phyloP scores from a whole-genome alignment of 2,329 filamentous ascomycete species.

The Cyphellophora europaea region DNA sequence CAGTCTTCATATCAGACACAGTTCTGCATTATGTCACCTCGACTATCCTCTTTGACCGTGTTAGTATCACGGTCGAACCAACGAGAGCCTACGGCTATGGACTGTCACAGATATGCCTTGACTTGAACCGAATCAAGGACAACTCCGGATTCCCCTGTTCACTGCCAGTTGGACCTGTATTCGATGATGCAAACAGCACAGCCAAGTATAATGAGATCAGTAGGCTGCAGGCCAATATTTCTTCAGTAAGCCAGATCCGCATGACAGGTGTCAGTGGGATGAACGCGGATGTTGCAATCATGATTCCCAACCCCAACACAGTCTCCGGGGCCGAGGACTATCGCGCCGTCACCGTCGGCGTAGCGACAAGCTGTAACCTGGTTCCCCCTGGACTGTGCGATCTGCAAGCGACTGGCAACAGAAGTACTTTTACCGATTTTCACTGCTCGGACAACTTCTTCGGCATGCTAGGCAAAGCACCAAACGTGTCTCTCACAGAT shows the following conservation, averaged over 20 bases:
- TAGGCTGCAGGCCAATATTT: slow-evolving; percentile 11
- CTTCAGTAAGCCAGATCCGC: slow-evolving; percentile 10
- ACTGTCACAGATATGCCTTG: slow-evolving; percentile 10
- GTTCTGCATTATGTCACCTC: slow-evolving; percentile 11
- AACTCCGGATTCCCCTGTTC: slow-evolving; percentile 17
- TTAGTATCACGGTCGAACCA: slow-evolving; percentile 2
- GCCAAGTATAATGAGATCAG: slow-evolving; percentile 14
- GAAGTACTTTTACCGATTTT: slow-evolving; percentile 10
- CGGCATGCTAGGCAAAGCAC: slow-evolving; percentile 13
- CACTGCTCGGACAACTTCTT: slow-evolving; percentile 17
- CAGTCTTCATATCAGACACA: slow-evolving; percentile 10
- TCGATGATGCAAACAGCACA: slow-evolving; percentile 7
- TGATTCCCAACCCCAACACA: slow-evolving; percentile 9
- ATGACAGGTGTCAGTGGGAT: slow-evolving; percentile 4
- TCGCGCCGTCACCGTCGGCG: slow-evolving; percentile 11
- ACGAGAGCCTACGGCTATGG: slow-evolving; percentile 7
- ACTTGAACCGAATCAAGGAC: slow-evolving; percentile 8
- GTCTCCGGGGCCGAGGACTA: slow-evolving; percentile 10
- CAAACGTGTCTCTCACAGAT: slow-evolving; percentile 6
- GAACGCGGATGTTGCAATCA: slow-evolving; percentile 7
- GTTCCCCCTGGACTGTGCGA: slow-evolving; percentile 10
- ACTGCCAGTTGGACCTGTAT: slow-evolving; percentile 3
- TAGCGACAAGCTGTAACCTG: slow-evolving; percentile 13
- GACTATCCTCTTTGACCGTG: slow-evolving; percentile 7
- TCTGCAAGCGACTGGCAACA: slow-evolving; percentile 8